Base-by-base conservation (phyloP, 129 eudicot species). In the Sambucus nigra region DNA sequence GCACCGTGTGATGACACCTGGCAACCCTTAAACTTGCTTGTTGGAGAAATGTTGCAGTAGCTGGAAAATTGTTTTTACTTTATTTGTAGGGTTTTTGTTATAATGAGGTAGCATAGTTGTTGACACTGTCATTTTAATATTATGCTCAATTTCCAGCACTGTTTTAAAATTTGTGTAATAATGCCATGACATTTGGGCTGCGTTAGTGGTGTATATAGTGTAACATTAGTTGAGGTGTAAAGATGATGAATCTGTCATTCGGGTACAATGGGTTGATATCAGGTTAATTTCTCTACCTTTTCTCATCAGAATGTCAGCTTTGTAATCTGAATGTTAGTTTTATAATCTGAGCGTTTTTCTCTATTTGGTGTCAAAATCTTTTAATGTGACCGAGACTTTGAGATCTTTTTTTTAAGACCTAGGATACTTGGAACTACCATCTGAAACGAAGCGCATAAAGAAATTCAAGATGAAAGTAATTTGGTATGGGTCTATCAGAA, bases 21-120 rank as follows among this genome's bases (percentile, higher is more conserved):
- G 53, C 39, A 22, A 42, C 32, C 26, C n/a, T n/a, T n/a, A n/a
- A n/a, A n/a, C n/a, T n/a, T n/a, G n/a, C n/a, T n/a, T n/a, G n/a
- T n/a, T n/a, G n/a, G n/a, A n/a, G n/a, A n/a, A n/a, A n/a, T n/a
- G 48, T 10, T 60, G 63, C 52, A 4, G 38, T 4, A 53, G 57
- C 41, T 42, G 46, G 41, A 55, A 60, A 40, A n/a, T 9, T 20
- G 35, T 47, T 32, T 22, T 55, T 25, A 10, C 31, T 49, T 60
- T 16, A 27, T 23, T 44, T 38, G 52, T 76, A 67, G 77, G 70
- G 70, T 56, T 77, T 64, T 70, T 69, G 74, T 39, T 56, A 32
- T 40, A 62, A 32, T 53, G 65, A 64, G 73, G 61, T 25, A 66
- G 65, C 16, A 38, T 11, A 51, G 63, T 53, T 22, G 16, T 4